phyloP scores from a whole-genome alignment of 169 alveolate genomes.

The Babesia ovis region DNA sequence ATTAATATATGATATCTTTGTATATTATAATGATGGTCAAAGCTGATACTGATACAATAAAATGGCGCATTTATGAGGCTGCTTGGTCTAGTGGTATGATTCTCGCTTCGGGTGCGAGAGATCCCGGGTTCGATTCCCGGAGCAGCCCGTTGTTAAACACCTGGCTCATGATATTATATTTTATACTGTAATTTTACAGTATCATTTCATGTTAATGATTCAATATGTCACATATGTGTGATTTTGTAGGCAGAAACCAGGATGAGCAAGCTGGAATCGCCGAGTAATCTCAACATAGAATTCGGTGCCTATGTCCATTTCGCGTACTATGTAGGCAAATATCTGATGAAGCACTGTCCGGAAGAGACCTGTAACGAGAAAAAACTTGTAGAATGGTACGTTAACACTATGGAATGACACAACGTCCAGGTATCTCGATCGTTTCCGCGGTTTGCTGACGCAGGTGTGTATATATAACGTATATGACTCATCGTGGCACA shows the following conservation, averaged over 20 bases:
- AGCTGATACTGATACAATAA: neutral
- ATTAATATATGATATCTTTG: too few species aligned
- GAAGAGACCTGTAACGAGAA: slow-evolving; percentile 51
- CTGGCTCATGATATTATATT: neutral
- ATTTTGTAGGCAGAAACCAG: neutral
- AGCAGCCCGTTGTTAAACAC: slow-evolving; percentile 82
- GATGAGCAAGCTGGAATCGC: slow-evolving; percentile 30
- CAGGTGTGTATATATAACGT: slow-evolving; percentile 45
- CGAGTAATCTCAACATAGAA: slow-evolving; percentile 21
- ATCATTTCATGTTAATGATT: neutral
- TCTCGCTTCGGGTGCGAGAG: slow-evolving; percentile 99
- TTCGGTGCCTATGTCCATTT: slow-evolving; percentile 65
- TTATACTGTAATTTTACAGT: neutral
- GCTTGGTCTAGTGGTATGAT: slow-evolving; percentile 97
- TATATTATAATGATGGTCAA: too few species aligned
- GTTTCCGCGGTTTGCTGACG: slow-evolving; percentile 1
- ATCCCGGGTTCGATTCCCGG: slow-evolving; percentile 99
- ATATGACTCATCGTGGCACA: neutral
- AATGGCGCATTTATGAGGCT: slow-evolving; percentile 54
- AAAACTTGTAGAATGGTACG: slow-evolving; percentile 53
- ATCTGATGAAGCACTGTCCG: slow-evolving; percentile 48
- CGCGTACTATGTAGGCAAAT: slow-evolving; percentile 58
- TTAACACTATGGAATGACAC: neutral
- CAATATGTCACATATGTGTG: neutral
- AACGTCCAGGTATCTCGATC: slow-evolving; percentile 25